A percentile compares a stretch with the other conserved stretches of the same genome.
Conservation (phyloP, 1,139 yeast species). For the Geotrichum citri-aurantii region DNA sequence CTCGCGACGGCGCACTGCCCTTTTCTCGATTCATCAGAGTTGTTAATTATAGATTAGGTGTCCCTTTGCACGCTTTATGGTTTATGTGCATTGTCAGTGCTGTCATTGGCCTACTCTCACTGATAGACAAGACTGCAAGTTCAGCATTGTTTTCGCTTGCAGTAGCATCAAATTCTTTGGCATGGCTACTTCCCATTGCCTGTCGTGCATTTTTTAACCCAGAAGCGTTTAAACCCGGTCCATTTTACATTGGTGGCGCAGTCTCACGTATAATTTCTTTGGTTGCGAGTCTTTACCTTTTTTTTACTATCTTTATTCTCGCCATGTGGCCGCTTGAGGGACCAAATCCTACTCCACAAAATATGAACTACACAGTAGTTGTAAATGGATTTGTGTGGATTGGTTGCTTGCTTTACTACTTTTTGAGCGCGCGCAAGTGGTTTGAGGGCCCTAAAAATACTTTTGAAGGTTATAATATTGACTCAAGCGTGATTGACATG, state of each 20-base stretch:
- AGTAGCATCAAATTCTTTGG: slow-evolving; percentile 55
- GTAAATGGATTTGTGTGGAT: slow-evolving; percentile 58
- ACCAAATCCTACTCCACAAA: slow-evolving; percentile 40
- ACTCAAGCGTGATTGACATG: background rate
- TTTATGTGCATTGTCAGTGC: slow-evolving; percentile 47
- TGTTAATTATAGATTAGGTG: slow-evolving; percentile 48
- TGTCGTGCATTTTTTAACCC: slow-evolving; percentile 41
- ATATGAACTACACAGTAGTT: slow-evolving; percentile 60
- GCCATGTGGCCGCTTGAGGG: slow-evolving; percentile 56
- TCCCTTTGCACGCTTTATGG: slow-evolving; percentile 57
- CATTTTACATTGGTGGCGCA: slow-evolving; percentile 52
- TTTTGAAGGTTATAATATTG: slow-evolving; percentile 33
- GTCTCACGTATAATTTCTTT: slow-evolving; percentile 38
- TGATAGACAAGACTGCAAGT: slow-evolving; percentile 57
- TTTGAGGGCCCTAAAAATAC: slow-evolving; percentile 60
- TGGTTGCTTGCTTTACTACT: slow-evolving; percentile 46
- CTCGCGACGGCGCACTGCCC: slow-evolving; percentile 86
- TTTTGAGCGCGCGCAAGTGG: slow-evolving; percentile 54
- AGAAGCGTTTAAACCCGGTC: slow-evolving; percentile 54
- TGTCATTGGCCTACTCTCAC: slow-evolving; percentile 51
- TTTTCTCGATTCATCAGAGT: slow-evolving; percentile 47
- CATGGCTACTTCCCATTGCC: slow-evolving; percentile 56
- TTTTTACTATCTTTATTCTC: slow-evolving; percentile 54
- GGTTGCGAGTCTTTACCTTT: slow-evolving; percentile 36
- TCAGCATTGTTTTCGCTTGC: slow-evolving; percentile 53